These are phyloP conservation scores for Triadica sebifera DNA, from an alignment of 345 rosid genomes.

Conservation along the genomic window DNA sequence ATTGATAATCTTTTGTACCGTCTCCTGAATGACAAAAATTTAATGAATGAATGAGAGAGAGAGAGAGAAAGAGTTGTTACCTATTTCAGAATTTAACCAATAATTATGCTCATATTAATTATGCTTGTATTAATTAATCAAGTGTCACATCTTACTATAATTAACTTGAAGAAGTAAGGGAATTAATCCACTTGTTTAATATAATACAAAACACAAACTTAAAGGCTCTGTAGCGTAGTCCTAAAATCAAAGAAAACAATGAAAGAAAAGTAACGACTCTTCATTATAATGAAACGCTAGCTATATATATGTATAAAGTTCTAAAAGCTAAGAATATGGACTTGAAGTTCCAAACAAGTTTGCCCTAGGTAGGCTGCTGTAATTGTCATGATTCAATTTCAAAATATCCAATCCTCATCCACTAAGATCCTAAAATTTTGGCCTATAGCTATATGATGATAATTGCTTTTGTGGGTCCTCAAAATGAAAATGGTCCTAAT, in stretches of 20 bases:
- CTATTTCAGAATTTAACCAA: conserved; percentile 1
- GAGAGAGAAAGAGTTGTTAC: conserved; percentile 16
- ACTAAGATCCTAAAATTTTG: no score
- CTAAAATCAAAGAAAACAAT: conserved; percentile 40
- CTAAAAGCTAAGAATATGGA: conserved; percentile 28
- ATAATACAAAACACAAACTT: conserved; percentile 37
- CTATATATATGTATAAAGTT: conserved; percentile 18
- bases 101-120: neutral
- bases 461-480: no score
- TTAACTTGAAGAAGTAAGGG: no score
- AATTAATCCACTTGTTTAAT: neutral
- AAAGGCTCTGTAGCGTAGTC: conserved; percentile 35
- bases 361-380: conserved; percentile 17
- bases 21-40: conserved; percentile 23
- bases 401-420: no score
- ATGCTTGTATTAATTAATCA: neutral
- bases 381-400: conserved; percentile 13
- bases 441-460: no score
- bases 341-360: conserved; percentile 28
- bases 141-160: neutral
- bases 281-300: conserved; percentile 37
- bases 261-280: conserved; percentile 32
- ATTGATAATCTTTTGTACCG: conserved; percentile 25
- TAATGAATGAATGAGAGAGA: conserved; percentile 16
- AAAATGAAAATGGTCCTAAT: no score